Evolutionary conservation across 768 basidiomycete species (phyloP), one percentile per base, ranked within the genome.

Genomic region (Boletus tomentosulus): DNA sequence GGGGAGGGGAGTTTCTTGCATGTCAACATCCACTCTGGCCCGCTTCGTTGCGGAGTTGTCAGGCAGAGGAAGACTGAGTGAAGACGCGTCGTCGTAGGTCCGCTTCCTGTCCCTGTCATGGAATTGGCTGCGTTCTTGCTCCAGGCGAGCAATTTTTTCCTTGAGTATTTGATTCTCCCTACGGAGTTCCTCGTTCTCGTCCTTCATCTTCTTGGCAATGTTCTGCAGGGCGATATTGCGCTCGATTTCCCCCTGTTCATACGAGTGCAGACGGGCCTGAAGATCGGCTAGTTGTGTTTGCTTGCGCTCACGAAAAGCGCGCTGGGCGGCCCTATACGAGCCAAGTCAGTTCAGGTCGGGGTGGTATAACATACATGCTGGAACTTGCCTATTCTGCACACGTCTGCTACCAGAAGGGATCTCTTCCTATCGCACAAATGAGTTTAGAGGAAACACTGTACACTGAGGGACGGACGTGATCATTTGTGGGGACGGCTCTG

Each of bases 241-340:
- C 67, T 93, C 88, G 27, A 92, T 84, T 66, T 93, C 91, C n/a
- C 92, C 92, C 66, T 90, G 88, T 66, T 94, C 91, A 62, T 92
- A 93, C 19, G 82, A 81, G 57, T 88, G 85, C 48, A 94, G 76
- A 45, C 90, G 87, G 47, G 90, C 86, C 71, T 94, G 91, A 34
- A 94, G 79, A 57, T 92, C 91, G 9, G 88, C 84, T 34, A 94
- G 85, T 63, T 92, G 91, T 4, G 87, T 84, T 66, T 93, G 90
- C 71, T 90, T 93, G 55, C 92, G 82, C 65, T 93, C 92, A 46
- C 92, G 81, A 71, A 94, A 93, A 12, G 92, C 91, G 35, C 92
- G 86, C 66, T 94, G 92, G 12, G 91, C 91, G 30, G 87, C 89
- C 65, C 92, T 92, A 61, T 15, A 48, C n/a, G 34, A 51, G 19